Evolutionary conservation across 306 rosid species (phyloP), one percentile per base, ranked within the genome.

Genomic region (Prunus persica): DNA sequence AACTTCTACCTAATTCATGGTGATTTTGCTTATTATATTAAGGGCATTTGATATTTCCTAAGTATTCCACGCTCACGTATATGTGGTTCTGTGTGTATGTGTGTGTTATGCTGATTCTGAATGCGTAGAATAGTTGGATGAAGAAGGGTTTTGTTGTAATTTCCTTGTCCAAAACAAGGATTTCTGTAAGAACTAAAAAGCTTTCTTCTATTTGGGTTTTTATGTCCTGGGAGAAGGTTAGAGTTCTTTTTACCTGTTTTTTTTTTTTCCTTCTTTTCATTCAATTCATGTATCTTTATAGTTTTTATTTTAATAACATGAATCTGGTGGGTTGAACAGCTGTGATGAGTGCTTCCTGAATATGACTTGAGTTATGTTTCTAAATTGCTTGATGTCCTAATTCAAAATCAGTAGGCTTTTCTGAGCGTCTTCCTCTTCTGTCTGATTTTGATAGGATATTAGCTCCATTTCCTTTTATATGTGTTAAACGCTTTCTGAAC

Each of bases 321-420:
- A 24, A 19, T 69, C 8, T 69, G 71, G 75, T 11, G 45, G 79
- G 12, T 46, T 74, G 70, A 66, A 16, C 76, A 16, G 18, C 41
- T 64, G 65, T 20, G 8, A 46, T 13, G 2, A 38, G 12, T 8
- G 30, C 62, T 50, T 18, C 30, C 24, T 38, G 51, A 25, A 25
- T 50, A 11, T 58, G 32, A 30, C 19, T 38, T 6, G 62, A 30
- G 28, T 24, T 78, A 49, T 62, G 57, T 78, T 49, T 14, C 3
- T 25, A 52, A 63, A 8, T 19, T 64, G 30, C 51, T 12, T 52
- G 16, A 13, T 7, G 11, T 38, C 27, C 55, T 20, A 15, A 43
- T 68, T 46, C 27, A 24, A 38, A 43, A 54, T 78, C 27, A 52
- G 13, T 47, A 30, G 20, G 45, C 43, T 28, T 63, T 55, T 56